phyloP scores from a whole-genome alignment of 441 rosid genomes.

The Jatropha podagrica region DNA sequence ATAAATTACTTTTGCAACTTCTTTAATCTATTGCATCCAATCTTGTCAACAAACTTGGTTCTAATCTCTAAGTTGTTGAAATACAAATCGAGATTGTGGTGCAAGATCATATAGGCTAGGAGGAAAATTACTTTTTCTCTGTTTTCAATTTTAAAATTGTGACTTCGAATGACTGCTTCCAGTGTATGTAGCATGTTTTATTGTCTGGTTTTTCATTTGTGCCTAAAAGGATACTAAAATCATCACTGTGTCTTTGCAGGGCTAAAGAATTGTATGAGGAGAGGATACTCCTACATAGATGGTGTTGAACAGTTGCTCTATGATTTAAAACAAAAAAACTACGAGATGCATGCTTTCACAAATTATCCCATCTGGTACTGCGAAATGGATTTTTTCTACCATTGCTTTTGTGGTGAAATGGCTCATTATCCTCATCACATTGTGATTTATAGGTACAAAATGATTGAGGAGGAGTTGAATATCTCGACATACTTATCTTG shows the following conservation, averaged over 20 bases:
- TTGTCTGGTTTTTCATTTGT: neutral
- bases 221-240: constrained; percentile 11
- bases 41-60: no score
- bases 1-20: constrained; percentile 5
- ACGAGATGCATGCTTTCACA: constrained; percentile 92
- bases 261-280: constrained; percentile 67
- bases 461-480: constrained; percentile 74
- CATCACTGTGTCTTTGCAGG: constrained; percentile 37
- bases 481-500: constrained; percentile 78
- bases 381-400: neutral
- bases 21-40: no score
- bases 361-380: constrained; percentile 84
- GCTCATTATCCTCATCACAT: constrained; percentile 11
- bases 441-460: constrained; percentile 52
- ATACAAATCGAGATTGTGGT: neutral
- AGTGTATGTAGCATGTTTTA: neutral
- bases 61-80: neutral
- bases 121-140: neutral
- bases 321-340: constrained; percentile 48
- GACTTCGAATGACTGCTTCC: constrained; percentile 2
- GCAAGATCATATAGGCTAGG: neutral
- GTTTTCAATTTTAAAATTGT: neutral
- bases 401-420: constrained; percentile 19
- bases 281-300: constrained; percentile 69
- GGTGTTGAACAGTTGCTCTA: constrained; percentile 74